Evolutionary conservation across 2,329 filamentous ascomycete species (phyloP).

Genomic region (Cytospora piceicola): DNA sequence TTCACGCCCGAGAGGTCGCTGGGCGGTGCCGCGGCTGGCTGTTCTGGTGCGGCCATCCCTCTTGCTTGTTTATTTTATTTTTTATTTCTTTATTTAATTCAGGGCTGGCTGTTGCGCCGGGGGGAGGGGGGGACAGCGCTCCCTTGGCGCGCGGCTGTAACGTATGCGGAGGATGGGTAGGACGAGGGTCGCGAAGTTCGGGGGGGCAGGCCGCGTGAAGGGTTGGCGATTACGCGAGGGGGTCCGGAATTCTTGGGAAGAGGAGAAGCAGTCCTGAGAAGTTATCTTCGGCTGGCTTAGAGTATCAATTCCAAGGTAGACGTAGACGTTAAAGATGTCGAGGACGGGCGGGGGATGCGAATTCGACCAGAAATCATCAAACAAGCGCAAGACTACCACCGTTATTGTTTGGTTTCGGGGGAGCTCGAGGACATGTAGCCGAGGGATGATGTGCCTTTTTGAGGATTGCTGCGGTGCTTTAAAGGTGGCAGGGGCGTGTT

Average conservation of each 20-base stretch:
- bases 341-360: constrained; percentile 19
- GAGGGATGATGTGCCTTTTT: constrained; percentile 19
- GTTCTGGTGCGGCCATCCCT: constrained; percentile 25
- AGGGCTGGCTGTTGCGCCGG: constrained; percentile 12
- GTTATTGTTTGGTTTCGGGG: constrained; percentile 14
- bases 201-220: neutral
- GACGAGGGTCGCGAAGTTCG: constrained; percentile 1
- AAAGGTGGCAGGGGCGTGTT: constrained; percentile 22
- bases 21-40: constrained; percentile 25
- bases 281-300: constrained; percentile 15
- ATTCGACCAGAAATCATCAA: constrained; percentile 5
- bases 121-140: constrained; percentile 9
- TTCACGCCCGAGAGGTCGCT: constrained; percentile 27
- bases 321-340: constrained; percentile 8
- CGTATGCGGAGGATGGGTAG: constrained; percentile 1
- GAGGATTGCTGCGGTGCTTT: constrained; percentile 9
- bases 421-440: constrained; percentile 27
- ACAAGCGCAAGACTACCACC: constrained; percentile 18
- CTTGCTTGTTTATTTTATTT: no score
- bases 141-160: constrained; percentile 27
- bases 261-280: constrained; percentile 5
- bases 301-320: constrained; percentile 17
- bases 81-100: no score
- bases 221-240: constrained; percentile 13
- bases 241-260: neutral